Evolutionary conservation across 2,329 filamentous ascomycete genomes (phyloP).

Genomic region (Decorospora gaudefroyi): DNA sequence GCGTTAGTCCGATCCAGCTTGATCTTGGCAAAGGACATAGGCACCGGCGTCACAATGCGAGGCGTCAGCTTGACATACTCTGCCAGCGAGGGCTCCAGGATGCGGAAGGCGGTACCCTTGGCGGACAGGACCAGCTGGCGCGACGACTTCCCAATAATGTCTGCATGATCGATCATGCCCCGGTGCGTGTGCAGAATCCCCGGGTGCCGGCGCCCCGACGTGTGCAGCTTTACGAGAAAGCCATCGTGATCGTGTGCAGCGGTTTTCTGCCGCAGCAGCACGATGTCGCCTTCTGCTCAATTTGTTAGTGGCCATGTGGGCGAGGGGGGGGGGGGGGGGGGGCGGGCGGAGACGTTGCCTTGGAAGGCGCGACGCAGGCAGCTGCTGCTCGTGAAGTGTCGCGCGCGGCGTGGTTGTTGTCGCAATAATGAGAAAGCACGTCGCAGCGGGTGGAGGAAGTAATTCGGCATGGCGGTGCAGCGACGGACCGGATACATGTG

Average conservation of each 20-base stretch:
- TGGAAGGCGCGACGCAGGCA: constrained; percentile 31
- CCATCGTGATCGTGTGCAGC: constrained; percentile 47
- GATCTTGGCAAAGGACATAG: constrained; percentile 26
- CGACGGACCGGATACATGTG: constrained; percentile 14
- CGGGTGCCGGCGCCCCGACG: constrained; percentile 43
- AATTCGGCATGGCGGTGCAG: constrained; percentile 29
- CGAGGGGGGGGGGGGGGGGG: constrained; percentile 17
- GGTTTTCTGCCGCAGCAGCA: constrained; percentile 50
- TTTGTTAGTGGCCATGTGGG: too few species aligned
- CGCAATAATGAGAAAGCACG: too few species aligned
- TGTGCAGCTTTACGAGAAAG: constrained; percentile 48
- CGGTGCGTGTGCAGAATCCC: too few species aligned
- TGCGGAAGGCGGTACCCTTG: constrained; percentile 57
- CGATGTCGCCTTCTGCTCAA: constrained; percentile 50
- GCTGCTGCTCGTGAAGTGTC: constrained; percentile 28
- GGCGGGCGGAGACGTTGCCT: constrained; percentile 27
- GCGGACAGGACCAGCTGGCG: constrained; percentile 64
- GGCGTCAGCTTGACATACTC: constrained; percentile 72
- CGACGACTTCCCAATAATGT: constrained; percentile 66
- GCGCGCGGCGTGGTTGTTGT: constrained; percentile 4
- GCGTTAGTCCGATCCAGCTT: constrained; percentile 12
- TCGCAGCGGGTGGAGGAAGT: constrained; percentile 4
- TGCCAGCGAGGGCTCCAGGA: constrained; percentile 69
- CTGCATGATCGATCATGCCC: constrained; percentile 55
- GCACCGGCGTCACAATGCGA: constrained; percentile 75